These are phyloP conservation scores for Inga laurina DNA, from an alignment of 306 rosid species.

Conservation along the genomic window DNA sequence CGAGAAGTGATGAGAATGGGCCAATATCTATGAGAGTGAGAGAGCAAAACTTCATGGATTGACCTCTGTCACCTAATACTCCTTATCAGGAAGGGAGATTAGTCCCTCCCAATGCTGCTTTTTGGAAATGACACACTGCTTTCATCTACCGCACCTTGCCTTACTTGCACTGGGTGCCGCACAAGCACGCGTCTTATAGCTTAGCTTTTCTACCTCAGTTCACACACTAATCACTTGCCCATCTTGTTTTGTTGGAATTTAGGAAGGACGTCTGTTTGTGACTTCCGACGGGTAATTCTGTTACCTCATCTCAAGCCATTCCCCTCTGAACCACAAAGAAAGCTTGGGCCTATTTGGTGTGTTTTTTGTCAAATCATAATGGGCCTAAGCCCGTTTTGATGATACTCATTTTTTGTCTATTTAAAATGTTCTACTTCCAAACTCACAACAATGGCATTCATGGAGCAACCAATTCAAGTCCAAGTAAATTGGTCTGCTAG, in stretches of 20 bases:
- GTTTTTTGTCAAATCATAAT: background rate
- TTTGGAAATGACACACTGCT: slow-evolving; percentile 34
- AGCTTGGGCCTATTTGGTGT: too few species aligned
- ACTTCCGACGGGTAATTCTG: background rate
- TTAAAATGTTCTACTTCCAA: background rate
- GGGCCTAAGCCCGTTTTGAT: background rate
- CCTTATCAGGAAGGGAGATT: slow-evolving; percentile 7
- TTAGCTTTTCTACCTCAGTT: slow-evolving; percentile 23
- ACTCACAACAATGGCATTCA: too few species aligned
- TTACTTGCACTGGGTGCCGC: slow-evolving; percentile 17
- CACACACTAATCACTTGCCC: background rate
- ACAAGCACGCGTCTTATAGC: slow-evolving; percentile 20
- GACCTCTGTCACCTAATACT: slow-evolving; percentile 16
- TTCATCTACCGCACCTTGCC: slow-evolving; percentile 25
- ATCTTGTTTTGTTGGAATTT: background rate
- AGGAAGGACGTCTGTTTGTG: background rate
- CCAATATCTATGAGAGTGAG: background rate
- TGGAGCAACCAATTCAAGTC: too few species aligned
- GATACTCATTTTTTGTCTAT: background rate
- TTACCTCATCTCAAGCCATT: background rate
- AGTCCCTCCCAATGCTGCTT: slow-evolving; percentile 17
- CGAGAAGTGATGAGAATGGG: slow-evolving; percentile 35
- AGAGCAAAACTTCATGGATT: slow-evolving; percentile 24
- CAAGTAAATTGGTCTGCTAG: too few species aligned
- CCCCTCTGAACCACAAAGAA: background rate